Evolutionary conservation across 2,329 filamentous ascomycete genomes (phyloP).

Genomic region (Ceratocystis diversiconidia): DNA sequence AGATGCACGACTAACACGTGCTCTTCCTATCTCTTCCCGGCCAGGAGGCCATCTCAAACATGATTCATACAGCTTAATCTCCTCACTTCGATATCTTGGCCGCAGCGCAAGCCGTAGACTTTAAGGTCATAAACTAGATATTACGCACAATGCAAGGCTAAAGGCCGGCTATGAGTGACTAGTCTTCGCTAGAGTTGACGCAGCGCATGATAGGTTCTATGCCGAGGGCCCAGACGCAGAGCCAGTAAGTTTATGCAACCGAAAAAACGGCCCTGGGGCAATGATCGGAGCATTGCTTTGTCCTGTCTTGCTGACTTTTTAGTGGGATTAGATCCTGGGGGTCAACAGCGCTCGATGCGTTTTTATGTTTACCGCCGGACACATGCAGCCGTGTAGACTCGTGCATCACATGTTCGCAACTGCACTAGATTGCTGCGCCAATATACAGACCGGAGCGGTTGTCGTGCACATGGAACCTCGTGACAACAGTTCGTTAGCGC

Average conservation of each 20-base stretch:
- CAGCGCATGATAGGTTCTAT: constrained; percentile 20
- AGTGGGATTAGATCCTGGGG: constrained; percentile 22
- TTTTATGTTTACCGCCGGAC: constrained; percentile 23
- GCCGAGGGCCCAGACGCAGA: constrained; percentile 9
- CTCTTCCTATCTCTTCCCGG: not conserved
- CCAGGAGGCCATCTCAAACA: constrained; percentile 20
- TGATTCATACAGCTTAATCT: constrained; percentile 20
- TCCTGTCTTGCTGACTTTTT: constrained; percentile 13
- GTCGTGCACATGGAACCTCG: constrained; percentile 17
- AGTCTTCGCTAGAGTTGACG: constrained; percentile 22
- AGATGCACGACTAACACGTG: not conserved
- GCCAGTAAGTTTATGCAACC: not conserved
- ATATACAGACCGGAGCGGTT: constrained; percentile 21
- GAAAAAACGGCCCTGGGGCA: too few relatives aligned
- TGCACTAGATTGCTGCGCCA: constrained; percentile 17
- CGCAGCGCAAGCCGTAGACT: constrained; percentile 21
- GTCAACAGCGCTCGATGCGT: constrained; percentile 27
- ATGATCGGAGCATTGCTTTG: not conserved
- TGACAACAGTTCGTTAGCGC: not conserved
- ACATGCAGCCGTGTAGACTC: constrained; percentile 22
- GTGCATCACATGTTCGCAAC: constrained; percentile 18
- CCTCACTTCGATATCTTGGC: constrained; percentile 20
- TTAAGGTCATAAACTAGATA: constrained; percentile 22
- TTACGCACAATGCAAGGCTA: constrained; percentile 20
- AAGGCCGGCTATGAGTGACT: constrained; percentile 25